Base-by-base conservation (phyloP, 108 stramenopile species). In the Pseudonitzschia multistriata region DNA sequence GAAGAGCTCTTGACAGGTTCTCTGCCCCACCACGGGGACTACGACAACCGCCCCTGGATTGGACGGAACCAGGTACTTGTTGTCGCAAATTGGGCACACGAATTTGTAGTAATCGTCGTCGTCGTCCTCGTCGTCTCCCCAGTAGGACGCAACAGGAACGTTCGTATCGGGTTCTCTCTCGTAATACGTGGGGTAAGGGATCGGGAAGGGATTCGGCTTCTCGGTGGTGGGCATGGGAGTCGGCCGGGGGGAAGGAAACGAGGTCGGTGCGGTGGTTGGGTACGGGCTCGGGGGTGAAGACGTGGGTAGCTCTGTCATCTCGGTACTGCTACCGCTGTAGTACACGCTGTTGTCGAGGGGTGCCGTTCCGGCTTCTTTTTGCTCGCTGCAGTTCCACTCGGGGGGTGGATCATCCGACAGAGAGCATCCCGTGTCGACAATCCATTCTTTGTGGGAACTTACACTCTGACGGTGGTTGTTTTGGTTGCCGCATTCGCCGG, bases 381-480 rank as follows among this genome's bases (percentile, higher is more conserved):
- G 52, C 3, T 39, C 28, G 17, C 17, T 30, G 30, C 72, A 73
- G 14, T 66, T 55, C 72, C 72, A 73, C 29, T 65, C 63, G 11
- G 63, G 27, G 0, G 64, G 63, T 42, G 73, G 66, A 15, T 24
- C 48, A n/a, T 42, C 40, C 30, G 66, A 67, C 11, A 67, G 37
- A 24, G 36, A 22, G 57, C 73, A 67, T 33, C 73, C 66, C 15
- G 24, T 39, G 13, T 67, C 56, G 19, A 53, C 0, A 22, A 74
- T 74, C 73, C 73, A 74, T 24, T 74, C 55, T 14, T 45, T 61
- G 31, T 67, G 55, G 31, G 57, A 60, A 24, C 47, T 50, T 13
- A 74, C 37, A 5, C 73, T 56, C 4, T 57, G 47, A 30, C 45
- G 0, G 49, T 0, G 0, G 72, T 63, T 30, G 61, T 74, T 40